Evolutionary conservation across 768 basidiomycete species (phyloP), one percentile per base, ranked within the genome.

Genomic region (Steccherinum ochraceum): DNA sequence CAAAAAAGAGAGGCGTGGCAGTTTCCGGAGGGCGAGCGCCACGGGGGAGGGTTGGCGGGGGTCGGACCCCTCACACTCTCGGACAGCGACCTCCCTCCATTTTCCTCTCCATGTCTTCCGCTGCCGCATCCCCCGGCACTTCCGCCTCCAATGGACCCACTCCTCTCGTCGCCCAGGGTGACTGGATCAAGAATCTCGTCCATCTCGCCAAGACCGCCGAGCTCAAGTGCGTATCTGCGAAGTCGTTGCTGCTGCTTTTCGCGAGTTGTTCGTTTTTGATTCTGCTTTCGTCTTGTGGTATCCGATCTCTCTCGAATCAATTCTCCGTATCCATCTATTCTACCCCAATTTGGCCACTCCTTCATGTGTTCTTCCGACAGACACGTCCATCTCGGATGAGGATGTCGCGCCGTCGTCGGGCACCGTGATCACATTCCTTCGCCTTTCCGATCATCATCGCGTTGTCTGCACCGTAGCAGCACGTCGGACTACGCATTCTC

Each of bases 201-300:
- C 86, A 91, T 48, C 76, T 92, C 11, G 89, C 89, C 4, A 91
- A 88, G 70, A 89, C 86, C 1, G 89, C 89, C 7, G 89, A 92
- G 64, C 76, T 92, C 61, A 92, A 92, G 89, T 92, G 65, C 58
- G 86, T 78, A 4, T 35, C 7, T 35, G 30, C 16, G 30, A 16
- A 7, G 30, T 35, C 30, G 30, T 35, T 35, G 30, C 30, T 35
- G 7, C 30, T 35, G 30, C 30, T 35, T n/a, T n/a, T n/a, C n/a
- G n/a, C n/a, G n/a, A n/a, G n/a, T n/a, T n/a, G n/a, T n/a, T n/a
- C n/a, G n/a, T n/a, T n/a, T n/a, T n/a, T n/a, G n/a, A n/a, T n/a
- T n/a, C n/a, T n/a, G n/a, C n/a, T n/a, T n/a, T n/a, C n/a, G n/a
- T n/a, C n/a, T n/a, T n/a, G n/a, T n/a, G n/a, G n/a, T n/a, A n/a